A percentile compares a stretch with the other conserved stretches of the same genome.
Conservation (phyloP, 108 stramenopile genomes). For the Cyclotella baltica region DNA sequence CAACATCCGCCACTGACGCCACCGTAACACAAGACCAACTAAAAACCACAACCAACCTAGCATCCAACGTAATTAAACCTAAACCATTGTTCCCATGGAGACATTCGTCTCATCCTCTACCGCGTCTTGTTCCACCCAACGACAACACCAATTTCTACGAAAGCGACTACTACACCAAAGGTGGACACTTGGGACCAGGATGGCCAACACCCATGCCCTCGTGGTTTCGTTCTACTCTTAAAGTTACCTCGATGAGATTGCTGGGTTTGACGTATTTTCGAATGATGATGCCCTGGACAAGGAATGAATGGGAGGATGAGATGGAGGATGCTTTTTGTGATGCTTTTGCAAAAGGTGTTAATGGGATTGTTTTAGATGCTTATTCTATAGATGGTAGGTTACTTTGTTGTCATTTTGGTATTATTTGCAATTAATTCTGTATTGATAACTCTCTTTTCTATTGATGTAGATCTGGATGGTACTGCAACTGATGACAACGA, state of each 20-base stretch:
- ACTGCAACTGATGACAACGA: not conserved
- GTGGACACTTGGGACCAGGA: slow-evolving; percentile 42
- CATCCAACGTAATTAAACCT: slow-evolving; percentile 22
- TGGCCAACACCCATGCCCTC: slow-evolving; percentile 43
- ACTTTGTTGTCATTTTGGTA: not conserved
- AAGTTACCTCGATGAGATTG: slow-evolving; percentile 32
- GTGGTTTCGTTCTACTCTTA: slow-evolving; percentile 32
- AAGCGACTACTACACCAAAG: slow-evolving; percentile 37
- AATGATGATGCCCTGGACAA: slow-evolving; percentile 36
- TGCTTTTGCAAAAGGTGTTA: slow-evolving; percentile 41
- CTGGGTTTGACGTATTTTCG: slow-evolving; percentile 18
- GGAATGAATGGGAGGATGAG: slow-evolving; percentile 26
- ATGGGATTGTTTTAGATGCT: slow-evolving; percentile 37
- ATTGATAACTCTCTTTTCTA: no score
- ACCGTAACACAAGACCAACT: not conserved
- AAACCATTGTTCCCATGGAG: slow-evolving; percentile 47
- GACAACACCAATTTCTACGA: slow-evolving; percentile 11
- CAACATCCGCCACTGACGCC: not conserved
- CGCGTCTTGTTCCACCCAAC: slow-evolving; percentile 24
- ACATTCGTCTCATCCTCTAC: slow-evolving; percentile 30
- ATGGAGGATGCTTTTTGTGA: slow-evolving; percentile 41
- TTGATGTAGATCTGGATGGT: not conserved
- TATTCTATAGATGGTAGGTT: slow-evolving; percentile 19
- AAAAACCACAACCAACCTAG: not conserved
- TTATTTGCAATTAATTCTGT: not conserved